Evolutionary conservation across 140 eudicot genomes (phyloP).

Genomic region (Flaveria floridana): DNA sequence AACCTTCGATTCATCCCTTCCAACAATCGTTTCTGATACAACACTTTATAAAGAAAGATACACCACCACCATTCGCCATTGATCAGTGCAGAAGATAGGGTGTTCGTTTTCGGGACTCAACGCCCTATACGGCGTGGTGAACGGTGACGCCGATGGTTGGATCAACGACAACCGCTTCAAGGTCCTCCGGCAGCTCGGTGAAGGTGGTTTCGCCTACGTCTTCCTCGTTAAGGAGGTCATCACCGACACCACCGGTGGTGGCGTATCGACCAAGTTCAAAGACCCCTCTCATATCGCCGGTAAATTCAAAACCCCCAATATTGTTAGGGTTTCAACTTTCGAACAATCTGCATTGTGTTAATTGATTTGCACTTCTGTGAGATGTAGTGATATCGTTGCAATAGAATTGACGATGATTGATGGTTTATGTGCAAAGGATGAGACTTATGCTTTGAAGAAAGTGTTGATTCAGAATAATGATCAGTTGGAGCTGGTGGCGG

Average conservation of each 20-base stretch:
- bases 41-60: no score
- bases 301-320: slow-evolving; percentile 11
- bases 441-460: slow-evolving; percentile 96
- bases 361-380: background rate
- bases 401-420: background rate
- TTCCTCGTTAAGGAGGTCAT: slow-evolving; percentile 70
- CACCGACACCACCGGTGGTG: slow-evolving; percentile 32
- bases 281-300: slow-evolving; percentile 79
- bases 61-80: background rate
- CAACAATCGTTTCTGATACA: no score
- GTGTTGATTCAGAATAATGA: slow-evolving; percentile 80
- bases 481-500: slow-evolving; percentile 82
- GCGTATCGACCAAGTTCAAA: slow-evolving; percentile 64
- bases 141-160: slow-evolving; percentile 87
- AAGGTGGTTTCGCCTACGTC: slow-evolving; percentile 87
- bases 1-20: no score
- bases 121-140: slow-evolving; percentile 79
- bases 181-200: slow-evolving; percentile 79
- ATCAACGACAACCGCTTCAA: slow-evolving; percentile 82
- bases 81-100: slow-evolving; percentile 42
- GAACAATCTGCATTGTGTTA: background rate
- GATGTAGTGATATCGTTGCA: background rate
- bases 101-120: slow-evolving; percentile 89
- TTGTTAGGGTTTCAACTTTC: background rate
- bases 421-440: slow-evolving; percentile 60